Base-by-base conservation (phyloP, 306 rosid species). In the Adenanthera pavonina region DNA sequence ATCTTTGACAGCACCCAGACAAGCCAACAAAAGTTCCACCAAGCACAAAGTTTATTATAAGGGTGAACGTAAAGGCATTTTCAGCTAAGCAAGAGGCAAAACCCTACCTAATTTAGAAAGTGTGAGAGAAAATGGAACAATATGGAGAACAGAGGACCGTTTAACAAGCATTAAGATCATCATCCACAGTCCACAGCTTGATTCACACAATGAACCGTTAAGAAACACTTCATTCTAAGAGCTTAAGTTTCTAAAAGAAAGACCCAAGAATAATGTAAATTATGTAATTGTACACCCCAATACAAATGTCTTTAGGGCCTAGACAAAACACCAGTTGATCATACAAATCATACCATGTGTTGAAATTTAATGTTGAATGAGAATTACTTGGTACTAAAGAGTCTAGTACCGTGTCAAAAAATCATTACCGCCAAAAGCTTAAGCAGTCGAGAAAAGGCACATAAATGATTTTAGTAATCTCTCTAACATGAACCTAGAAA, bases 1-100 rank as follows among this genome's bases (percentile, higher is more conserved):
- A 78, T 62, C 71, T 71, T 17, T 60, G 49, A 79, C 61, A 5
- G 17, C 48, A 40, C 0, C 9, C 35, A 36, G 34, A n/a, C 51
- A 75, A 6, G 34, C 48, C 66, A 54, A 80, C 68, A 36, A 35
- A 59, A 72, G 41, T 83, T 83, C 53, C 19, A 19, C 54, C 34
- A 40, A 20, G 38, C 17, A 69, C 35, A 69, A n/a, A 9, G 14
- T 68, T n/a, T 2, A 6, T 71, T 47, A 41, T 13, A 34, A 72
- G 38, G 49, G 44, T 2, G 38, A 59, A 8, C 14, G 3, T 4
- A 11, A 60, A 60, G 38, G 17, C 6, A 41, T 51, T 53, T 66
- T 59, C 57, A 72, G 33, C 38, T 67, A 69, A 69, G 51, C 43
- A 61, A 16, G 35, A 8, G 73, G 53, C 36, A 69, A 69, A 69